Base-by-base conservation (phyloP, 768 basidiomycete genomes). In the Phlebiopsis flavidoalba region DNA sequence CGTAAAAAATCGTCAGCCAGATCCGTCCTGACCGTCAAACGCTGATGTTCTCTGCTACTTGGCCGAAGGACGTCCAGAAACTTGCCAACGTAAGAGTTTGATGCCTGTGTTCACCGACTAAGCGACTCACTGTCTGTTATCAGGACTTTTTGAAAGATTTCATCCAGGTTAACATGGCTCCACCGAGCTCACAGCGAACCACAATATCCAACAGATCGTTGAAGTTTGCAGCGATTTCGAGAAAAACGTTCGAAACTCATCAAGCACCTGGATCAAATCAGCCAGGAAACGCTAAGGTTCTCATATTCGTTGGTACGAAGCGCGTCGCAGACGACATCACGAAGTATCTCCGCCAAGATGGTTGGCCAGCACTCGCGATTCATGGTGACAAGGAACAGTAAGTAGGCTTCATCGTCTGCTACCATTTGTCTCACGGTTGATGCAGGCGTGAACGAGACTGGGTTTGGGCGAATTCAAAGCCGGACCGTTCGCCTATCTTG, bases 111-210 rank as follows among this genome's bases (percentile, higher is more conserved):
- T n/a, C n/a, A n/a, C n/a, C n/a, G n/a, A n/a, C n/a, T n/a, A n/a
- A n/a, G n/a, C 35, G 2, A 17, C 26, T 49, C 54, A 12, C 36
- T 49, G 3, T 8, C 10, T 31, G 24, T 21, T 35, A 11, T n/a
- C 31, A 93, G 91, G 97, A 98, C 76, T 99, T 98, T 81, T 77
- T 97, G 66, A 83, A 87, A 66, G 96, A 98, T 74, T 93, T 90
- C 80, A 97, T 98, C 66, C 97, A 99, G 79, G 93, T 95, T 73
- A 98, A 97, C 80, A 95, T 99, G 97, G 97, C 48, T 98, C 96
- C 8, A 92, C 97, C 88, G 97, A 98, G 66, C 82, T 98, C 60
- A 95, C 95, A 5, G 97, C 97, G 65, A 98, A 98, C 74, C 94
- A 95, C 81, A 98, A 96, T 71, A 98, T 99, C 65, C 83, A 87